Conservation (phyloP, 495 filamentous ascomycete genomes). For the Pyrenula massariospora region DNA sequence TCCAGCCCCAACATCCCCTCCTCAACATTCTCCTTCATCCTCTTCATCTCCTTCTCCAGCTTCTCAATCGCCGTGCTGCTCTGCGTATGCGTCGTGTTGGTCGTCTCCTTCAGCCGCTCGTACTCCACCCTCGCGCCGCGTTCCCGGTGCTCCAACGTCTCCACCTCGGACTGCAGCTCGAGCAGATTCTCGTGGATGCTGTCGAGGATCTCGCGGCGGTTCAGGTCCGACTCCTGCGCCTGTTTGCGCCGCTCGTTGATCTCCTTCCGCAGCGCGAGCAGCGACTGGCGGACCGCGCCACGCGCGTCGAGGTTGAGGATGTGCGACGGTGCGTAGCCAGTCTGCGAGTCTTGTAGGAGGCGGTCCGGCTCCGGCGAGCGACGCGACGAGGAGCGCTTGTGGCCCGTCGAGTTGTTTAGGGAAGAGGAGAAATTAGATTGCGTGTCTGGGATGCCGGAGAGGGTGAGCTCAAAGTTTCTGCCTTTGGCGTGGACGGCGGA, state of each 20-base stretch:
- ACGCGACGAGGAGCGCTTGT: conserved; percentile 10
- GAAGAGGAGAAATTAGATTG: conserved; percentile 68
- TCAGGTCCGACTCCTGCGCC: conserved; percentile 77
- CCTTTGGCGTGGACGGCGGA: conserved; percentile 78
- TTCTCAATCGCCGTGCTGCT: conserved; percentile 91
- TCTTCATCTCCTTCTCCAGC: conserved; percentile 95
- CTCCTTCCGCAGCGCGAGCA: conserved; percentile 70
- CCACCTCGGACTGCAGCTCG: conserved; percentile 84
- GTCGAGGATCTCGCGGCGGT: conserved; percentile 81
- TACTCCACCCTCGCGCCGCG: conserved; percentile 84
- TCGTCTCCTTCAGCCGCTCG: conserved; percentile 84
- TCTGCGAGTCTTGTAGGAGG: conserved; percentile 65
- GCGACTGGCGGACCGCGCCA: conserved; percentile 64
- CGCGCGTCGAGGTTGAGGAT: conserved; percentile 70
- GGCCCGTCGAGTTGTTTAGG: conserved; percentile 36
- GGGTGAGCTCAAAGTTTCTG: conserved; percentile 66
- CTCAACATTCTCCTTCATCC: conserved; percentile 96
- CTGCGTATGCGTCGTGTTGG: conserved; percentile 71
- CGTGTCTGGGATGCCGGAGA: conserved; percentile 42
- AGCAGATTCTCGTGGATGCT: conserved; percentile 89
- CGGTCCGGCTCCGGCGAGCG: conserved; percentile 44
- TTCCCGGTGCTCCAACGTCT: conserved; percentile 76
- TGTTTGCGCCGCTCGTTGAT: conserved; percentile 74
- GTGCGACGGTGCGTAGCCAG: conserved; percentile 81
- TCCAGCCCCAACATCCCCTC: conserved; percentile 93